Conservation (phyloP, 306 rosid genomes). For the Gleditsia sinensis region DNA sequence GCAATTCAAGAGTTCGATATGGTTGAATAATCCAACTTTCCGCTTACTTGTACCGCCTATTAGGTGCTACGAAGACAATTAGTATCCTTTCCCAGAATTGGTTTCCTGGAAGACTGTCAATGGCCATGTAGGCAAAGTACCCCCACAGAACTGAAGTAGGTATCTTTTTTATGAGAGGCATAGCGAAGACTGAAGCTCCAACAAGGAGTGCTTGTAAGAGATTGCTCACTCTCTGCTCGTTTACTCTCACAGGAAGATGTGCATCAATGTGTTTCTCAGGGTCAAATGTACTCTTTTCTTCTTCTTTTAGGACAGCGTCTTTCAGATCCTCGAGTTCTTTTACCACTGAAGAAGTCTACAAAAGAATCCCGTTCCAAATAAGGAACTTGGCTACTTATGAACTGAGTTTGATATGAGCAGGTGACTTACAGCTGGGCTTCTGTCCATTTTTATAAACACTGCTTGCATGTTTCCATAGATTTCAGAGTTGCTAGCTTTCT, state of each 20-base stretch:
- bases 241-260: constrained; percentile 77
- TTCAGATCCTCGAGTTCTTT: constrained; percentile 78
- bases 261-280: constrained; percentile 81
- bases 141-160: constrained; percentile 96
- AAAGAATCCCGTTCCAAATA: constrained; percentile 15
- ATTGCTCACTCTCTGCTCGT: constrained; percentile 90
- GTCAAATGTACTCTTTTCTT: constrained; percentile 57
- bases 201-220: constrained; percentile 79
- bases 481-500: constrained; percentile 70
- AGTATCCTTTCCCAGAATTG: constrained; percentile 86
- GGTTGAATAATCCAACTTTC: no score
- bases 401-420: not conserved
- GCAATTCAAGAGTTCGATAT: no score
- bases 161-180: constrained; percentile 71
- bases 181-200: constrained; percentile 71
- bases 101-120: constrained; percentile 92
- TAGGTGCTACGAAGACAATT: constrained; percentile 67
- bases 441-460: constrained; percentile 82
- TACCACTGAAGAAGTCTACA: constrained; percentile 53
- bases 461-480: constrained; percentile 82
- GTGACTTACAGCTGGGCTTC: constrained; percentile 44
- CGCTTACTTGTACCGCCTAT: constrained; percentile 75
- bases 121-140: constrained; percentile 90
- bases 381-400: not conserved
- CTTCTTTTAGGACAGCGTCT: constrained; percentile 64